Evolutionary conservation across 2,329 filamentous ascomycete species (phyloP), one percentile per base, ranked within the genome.

Genomic region (Fusarium nodosum): DNA sequence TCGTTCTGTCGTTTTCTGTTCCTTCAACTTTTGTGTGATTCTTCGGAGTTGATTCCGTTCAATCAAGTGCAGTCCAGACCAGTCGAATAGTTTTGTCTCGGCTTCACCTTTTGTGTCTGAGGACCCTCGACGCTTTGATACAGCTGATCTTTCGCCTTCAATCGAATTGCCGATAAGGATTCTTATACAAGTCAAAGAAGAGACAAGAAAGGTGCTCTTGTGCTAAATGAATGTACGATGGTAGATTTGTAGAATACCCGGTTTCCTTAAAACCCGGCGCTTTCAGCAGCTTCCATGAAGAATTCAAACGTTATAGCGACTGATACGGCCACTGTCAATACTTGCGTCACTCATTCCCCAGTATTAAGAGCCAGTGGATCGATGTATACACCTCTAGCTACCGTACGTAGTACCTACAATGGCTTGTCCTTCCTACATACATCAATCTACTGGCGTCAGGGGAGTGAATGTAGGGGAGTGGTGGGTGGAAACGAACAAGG

Each of bases 311-410:
- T 46, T 54, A 46, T 46, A 64, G 45, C 41, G 13, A 42, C n/a
- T 22, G 10, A 56, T 44, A 50, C 38, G 28, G 28, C 45, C 45
- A 60, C 46, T 22, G 20, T 22, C 31, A 34, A 45, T 3, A 15
- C 28, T 57, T 68, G 55, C 67, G 67, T 69, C 67, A 69, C 63
- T 56, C 26, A 30, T 33, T 56, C 51, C 53, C 39, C 51, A 50
- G 26, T 38, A 26, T 46, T 30, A 26, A 53, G 13, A 31, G 16
- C 26, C 41, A 2, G 61, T 66, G 56, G 34, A 65, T 34, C 54
- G 0, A 22, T 39, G 36, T 20, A 20, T 36, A 16, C 64, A 31
- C 33, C 24, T 34, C n/a, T n/a, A 16, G 48, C 20, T 41, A 36
- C 28, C 10, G 22, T 22, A 22, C 22, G n/a, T n/a, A n/a, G 28